These are phyloP conservation scores for Glutinoglossum americanum DNA, from an alignment of 495 filamentous ascomycete species.

Conservation along the genomic window DNA sequence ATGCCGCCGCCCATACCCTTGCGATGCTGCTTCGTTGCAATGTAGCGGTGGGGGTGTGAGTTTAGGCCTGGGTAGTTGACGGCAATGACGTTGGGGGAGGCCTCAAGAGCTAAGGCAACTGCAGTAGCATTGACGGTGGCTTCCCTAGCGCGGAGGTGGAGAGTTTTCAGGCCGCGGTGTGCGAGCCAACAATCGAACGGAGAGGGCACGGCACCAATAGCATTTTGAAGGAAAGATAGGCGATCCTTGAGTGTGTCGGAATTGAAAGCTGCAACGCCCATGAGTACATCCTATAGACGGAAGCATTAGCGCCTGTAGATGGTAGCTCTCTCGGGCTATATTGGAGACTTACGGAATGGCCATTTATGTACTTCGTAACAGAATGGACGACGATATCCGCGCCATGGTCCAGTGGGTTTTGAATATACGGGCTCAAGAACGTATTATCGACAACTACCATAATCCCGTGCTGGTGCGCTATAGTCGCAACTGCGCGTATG, in stretches of 20 bases:
- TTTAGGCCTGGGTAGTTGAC: slow-evolving; percentile 91
- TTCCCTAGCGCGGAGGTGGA: slow-evolving; percentile 77
- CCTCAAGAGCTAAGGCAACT: slow-evolving; percentile 55
- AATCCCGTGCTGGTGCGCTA: slow-evolving; percentile 74
- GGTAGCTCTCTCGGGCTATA: background rate
- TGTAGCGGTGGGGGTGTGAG: slow-evolving; percentile 65
- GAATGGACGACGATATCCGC: slow-evolving; percentile 97
- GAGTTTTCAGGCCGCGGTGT: slow-evolving; percentile 92
- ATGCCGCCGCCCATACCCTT: slow-evolving; percentile 91
- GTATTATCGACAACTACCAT: slow-evolving; percentile 97
- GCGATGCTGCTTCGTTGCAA: slow-evolving; percentile 79
- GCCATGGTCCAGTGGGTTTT: slow-evolving; percentile 87
- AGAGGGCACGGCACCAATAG: slow-evolving; percentile 84
- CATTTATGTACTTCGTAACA: slow-evolving; percentile 99
- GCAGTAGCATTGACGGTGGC: slow-evolving; percentile 61
- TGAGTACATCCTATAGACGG: slow-evolving; percentile 65
- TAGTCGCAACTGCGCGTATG: slow-evolving; percentile 59
- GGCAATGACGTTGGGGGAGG: slow-evolving; percentile 57
- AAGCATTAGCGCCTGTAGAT: background rate
- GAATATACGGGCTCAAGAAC: slow-evolving; percentile 85
- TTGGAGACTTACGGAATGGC: slow-evolving; percentile 41
- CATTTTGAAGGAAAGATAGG: slow-evolving; percentile 85
- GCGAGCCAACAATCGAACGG: slow-evolving; percentile 97
- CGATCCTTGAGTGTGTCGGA: slow-evolving; percentile 51
- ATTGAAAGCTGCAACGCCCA: slow-evolving; percentile 96